Evolutionary conservation across 306 rosid species (phyloP), one percentile per base, ranked within the genome.

Genomic region (Parietaria judaica): DNA sequence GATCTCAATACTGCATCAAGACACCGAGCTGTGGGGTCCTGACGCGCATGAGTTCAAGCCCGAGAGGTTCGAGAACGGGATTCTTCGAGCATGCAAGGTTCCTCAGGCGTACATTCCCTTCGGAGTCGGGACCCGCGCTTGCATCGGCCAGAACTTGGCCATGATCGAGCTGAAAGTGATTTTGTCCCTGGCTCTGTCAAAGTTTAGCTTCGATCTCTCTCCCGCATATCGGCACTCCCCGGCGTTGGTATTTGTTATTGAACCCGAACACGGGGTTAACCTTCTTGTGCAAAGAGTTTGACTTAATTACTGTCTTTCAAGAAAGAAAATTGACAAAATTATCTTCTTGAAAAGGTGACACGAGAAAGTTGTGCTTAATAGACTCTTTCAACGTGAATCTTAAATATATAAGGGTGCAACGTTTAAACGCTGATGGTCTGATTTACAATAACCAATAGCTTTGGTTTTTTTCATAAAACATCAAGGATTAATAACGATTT

Each of bases 21-120:
- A 79, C 54, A 66, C 71, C n/a, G 46, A 56, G 4, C 10, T 80
- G 5, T 86, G 89, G 95, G 95, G 94, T 0, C 57, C 74, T 12
- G 82, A 84, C 63, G 84, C 88, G 0, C 71, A 61, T 68, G 52
- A 58, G 17, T 89, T 86, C 82, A 75, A 89, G 38, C 92, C 90
- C 0, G 74, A 73, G 14, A 86, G 94, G 69, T 90, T 80, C 69
- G 64, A 70, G 52, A 66, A 77, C 45, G 94, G 97, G 3, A 36
- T 80, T 41, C 4, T 47, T 3, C 67, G 72, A 51, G 95, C 97
- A 12, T 71, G 82, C 69, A 75, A 72, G 67, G 49, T 60, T 61
- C 84, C 86, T 11, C 82, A 75, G 2, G 81, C 84, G 3, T 81
- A 80, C 49, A 61, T 84, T 44, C 86, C 88, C 43, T 90, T 86